These are phyloP conservation scores for Biscogniauxia sp. DNA, from an alignment of 2,329 filamentous ascomycete genomes.

Conservation along the genomic window DNA sequence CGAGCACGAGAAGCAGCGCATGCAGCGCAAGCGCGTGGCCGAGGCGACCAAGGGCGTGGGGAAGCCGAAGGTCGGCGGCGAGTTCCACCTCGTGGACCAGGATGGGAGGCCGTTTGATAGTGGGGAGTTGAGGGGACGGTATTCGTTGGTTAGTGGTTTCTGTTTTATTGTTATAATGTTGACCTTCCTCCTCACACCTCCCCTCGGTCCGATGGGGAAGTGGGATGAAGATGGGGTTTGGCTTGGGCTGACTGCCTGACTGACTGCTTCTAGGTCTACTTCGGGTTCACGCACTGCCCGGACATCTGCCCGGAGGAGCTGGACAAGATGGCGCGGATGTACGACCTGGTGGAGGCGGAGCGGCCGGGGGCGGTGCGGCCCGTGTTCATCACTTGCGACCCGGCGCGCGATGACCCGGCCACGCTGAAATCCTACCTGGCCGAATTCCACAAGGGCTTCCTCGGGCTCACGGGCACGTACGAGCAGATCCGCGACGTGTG, in stretches of 20 bases:
- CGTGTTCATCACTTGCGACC: conserved; percentile 94
- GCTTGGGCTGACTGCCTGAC: no score
- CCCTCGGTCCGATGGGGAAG: no score
- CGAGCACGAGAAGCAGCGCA: conserved; percentile 84
- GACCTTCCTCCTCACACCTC: neutral
- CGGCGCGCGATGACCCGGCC: conserved; percentile 81
- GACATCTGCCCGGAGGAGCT: conserved; percentile 99
- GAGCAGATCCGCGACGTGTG: conserved; percentile 92
- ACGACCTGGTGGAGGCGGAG: conserved; percentile 65
- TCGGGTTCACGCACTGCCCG: conserved; percentile 96
- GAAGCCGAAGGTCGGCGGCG: conserved; percentile 86
- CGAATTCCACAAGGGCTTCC: conserved; percentile 84
- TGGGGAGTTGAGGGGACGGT: conserved; percentile 81
- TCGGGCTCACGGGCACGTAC: conserved; percentile 90
- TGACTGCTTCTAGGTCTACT: conserved; percentile 69
- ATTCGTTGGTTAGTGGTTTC: conserved; percentile 66
- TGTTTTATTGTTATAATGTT: neutral
- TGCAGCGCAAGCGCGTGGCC: conserved; percentile 84
- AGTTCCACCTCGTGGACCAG: conserved; percentile 80
- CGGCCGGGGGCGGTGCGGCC: conserved; percentile 60
- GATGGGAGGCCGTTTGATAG: conserved; percentile 75
- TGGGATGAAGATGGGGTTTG: no score
- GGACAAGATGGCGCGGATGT: conserved; percentile 98
- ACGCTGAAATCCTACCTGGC: conserved; percentile 81
- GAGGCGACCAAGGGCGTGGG: conserved; percentile 93